Conservation (phyloP, 2,329 filamentous ascomycete genomes). For the Penicillium janthinellum region DNA sequence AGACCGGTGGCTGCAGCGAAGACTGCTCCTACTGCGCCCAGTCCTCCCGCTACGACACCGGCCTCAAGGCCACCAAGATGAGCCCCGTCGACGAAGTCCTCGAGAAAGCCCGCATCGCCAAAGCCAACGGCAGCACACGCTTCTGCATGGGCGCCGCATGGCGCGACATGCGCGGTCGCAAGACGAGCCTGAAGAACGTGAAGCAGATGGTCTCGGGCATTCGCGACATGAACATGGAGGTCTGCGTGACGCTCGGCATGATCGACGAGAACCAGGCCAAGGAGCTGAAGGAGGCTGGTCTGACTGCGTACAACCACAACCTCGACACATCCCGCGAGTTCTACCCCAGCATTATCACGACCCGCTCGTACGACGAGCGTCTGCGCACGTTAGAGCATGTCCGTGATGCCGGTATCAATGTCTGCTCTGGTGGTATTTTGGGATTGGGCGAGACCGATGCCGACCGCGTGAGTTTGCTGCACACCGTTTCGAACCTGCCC, state of each 20-base stretch:
- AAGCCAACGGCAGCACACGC: slow-evolving; percentile 80
- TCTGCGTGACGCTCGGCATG: slow-evolving; percentile 93
- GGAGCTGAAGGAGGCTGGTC: slow-evolving; percentile 78
- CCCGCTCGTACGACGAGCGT: slow-evolving; percentile 83
- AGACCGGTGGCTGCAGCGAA: slow-evolving; percentile 87
- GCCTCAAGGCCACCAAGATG: slow-evolving; percentile 77
- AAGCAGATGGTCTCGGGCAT: slow-evolving; percentile 84
- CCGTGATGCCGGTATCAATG: slow-evolving; percentile 81
- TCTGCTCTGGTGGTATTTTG: slow-evolving; percentile 86
- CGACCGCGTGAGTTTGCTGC: slow-evolving; percentile 79
- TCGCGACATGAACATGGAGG: slow-evolving; percentile 80
- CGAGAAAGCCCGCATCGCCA: slow-evolving; percentile 73
- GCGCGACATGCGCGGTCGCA: slow-evolving; percentile 90
- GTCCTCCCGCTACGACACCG: slow-evolving; percentile 76
- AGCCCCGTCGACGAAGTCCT: slow-evolving; percentile 80
- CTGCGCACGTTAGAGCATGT: slow-evolving; percentile 78
- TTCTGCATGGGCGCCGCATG: slow-evolving; percentile 97
- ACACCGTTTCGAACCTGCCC: slow-evolving; percentile 79
- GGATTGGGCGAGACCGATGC: slow-evolving; percentile 77
- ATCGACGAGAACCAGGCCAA: slow-evolving; percentile 78
- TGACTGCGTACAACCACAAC: slow-evolving; percentile 95
- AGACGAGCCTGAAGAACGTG: slow-evolving; percentile 79
- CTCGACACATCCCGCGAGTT: slow-evolving; percentile 87
- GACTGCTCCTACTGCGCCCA: slow-evolving; percentile 94
- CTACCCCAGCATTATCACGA: slow-evolving; percentile 84